Base-by-base conservation (phyloP, 1,284 basidiomycete species). In the Trichosporon sp. region DNA sequence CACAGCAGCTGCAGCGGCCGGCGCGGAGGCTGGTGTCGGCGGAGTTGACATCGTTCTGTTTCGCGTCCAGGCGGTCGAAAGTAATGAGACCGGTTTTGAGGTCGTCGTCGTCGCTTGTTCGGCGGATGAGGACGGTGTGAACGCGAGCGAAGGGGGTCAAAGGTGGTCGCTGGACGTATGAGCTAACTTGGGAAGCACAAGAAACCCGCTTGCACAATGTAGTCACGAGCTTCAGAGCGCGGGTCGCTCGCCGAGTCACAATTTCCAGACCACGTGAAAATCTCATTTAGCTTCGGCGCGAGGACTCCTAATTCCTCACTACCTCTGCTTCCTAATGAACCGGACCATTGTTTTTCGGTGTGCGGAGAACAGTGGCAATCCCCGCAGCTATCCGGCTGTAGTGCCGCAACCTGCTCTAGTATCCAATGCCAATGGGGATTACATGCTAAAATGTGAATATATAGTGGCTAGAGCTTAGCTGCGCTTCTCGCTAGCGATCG, bases 251-350 rank as follows among this genome's bases (percentile, higher is more conserved):
- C 25, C 49, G 49, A 54, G 49, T 54, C 49, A 54, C 49, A 54
- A 54, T 54, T 54, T 54, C 49, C 27, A 9, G 49, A n/a, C 49
- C 49, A 54, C 49, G 49, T 54, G 49, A 54, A 54, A 54, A 54
- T 29, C 14, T 54, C 49, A 54, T 54, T 54, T 54, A 31, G 19
- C n/a, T 40, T 19, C 40, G 23, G 10, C 8, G 8, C 40, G 4
- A 14, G 9, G 5, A 7, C 4, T 9, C 16, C 9, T 44, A 44
- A 44, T 44, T 10, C 32, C 11, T 5, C 32, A 32, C 11, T 32
- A 32, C n/a, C n/a, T n/a, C n/a, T n/a, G n/a, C n/a, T n/a, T n/a
- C n/a, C n/a, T n/a, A n/a, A n/a, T n/a, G n/a, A n/a, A n/a, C n/a
- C n/a, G 11, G 16, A 23, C 19, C 40, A 44, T 44, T 44, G 23